A percentile compares a stretch with the other conserved stretches of the same genome.
Evolutionary conservation across 1,284 basidiomycete species (phyloP).

Genomic region (Fomitiporia mediterranea): DNA sequence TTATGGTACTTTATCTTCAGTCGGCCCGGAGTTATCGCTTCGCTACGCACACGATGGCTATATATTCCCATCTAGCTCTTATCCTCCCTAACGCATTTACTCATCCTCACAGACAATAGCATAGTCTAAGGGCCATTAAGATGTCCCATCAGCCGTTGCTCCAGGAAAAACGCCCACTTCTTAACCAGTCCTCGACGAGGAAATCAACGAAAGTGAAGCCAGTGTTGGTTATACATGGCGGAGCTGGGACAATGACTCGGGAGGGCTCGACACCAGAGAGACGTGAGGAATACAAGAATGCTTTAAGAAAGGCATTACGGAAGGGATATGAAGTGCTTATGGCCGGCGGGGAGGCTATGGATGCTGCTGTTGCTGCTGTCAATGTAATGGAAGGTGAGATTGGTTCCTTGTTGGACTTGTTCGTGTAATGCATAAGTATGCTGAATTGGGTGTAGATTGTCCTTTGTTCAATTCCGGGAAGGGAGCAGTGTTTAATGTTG

Average conservation of each 20-base stretch:
- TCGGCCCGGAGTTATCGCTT: too few relatives aligned
- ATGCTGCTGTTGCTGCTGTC: conserved; percentile 76
- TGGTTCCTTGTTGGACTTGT: neutral
- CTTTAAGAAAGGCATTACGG: conserved; percentile 49
- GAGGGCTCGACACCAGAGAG: conserved; percentile 59
- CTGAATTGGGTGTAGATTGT: conserved; percentile 45
- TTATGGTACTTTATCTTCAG: too few relatives aligned
- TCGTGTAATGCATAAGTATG: too few relatives aligned
- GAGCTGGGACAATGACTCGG: conserved; percentile 65
- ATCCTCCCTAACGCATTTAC: neutral
- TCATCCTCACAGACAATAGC: neutral
- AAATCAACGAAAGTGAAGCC: conserved; percentile 30
- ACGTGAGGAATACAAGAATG: conserved; percentile 52
- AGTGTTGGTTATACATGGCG: conserved; percentile 72
- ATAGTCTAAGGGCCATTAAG: neutral
- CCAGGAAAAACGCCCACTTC: conserved; percentile 18
- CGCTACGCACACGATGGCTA: neutral
- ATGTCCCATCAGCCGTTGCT: neutral
- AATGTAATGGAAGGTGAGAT: conserved; percentile 63
- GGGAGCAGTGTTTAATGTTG: conserved; percentile 77
- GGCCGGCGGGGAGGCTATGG: conserved; percentile 72
- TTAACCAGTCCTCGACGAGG: neutral
- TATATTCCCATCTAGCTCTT: neutral
- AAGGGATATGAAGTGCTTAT: conserved; percentile 61
- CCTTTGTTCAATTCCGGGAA: conserved; percentile 76